phyloP scores from a whole-genome alignment of 176 grass and related monocot species.

The Musa beccarii region DNA sequence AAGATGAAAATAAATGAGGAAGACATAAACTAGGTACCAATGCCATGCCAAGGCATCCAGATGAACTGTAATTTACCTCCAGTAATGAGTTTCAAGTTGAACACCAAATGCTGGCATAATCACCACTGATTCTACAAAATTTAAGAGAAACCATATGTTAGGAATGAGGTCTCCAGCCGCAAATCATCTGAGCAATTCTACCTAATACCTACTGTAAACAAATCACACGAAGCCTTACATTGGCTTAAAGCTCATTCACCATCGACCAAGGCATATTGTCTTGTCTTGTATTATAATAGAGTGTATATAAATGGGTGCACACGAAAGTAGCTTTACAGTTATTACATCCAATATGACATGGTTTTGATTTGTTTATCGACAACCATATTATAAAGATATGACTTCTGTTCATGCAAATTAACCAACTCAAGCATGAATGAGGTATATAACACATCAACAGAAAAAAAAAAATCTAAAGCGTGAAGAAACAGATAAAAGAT shows the following conservation, averaged over 20 bases:
- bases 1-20: too few relatives aligned
- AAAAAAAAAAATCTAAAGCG: neutral
- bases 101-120: conserved; percentile 74
- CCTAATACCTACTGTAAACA: neutral
- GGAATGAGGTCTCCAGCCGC: neutral
- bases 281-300: neutral
- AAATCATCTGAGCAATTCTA: neutral
- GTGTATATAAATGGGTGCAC: neutral
- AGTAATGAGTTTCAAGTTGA: conserved; percentile 65
- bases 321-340: neutral
- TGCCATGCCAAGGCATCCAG: too few relatives aligned
- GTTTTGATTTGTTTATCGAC: too few relatives aligned
- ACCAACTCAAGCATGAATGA: neutral
- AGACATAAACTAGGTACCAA: too few relatives aligned
- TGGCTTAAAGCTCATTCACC: neutral
- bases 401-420: too few relatives aligned
- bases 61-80: conserved; percentile 34
- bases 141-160: conserved; percentile 7
- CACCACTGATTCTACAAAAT: conserved; percentile 55
- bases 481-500: neutral
- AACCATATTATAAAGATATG: too few relatives aligned
- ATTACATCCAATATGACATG: neutral
- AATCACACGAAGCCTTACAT: neutral
- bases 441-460: neutral
- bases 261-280: neutral